A percentile compares a stretch with the other conserved stretches of the same genome.
phyloP scores from a whole-genome alignment of 768 basidiomycete genomes.

The Tylopilus subfusipes region DNA sequence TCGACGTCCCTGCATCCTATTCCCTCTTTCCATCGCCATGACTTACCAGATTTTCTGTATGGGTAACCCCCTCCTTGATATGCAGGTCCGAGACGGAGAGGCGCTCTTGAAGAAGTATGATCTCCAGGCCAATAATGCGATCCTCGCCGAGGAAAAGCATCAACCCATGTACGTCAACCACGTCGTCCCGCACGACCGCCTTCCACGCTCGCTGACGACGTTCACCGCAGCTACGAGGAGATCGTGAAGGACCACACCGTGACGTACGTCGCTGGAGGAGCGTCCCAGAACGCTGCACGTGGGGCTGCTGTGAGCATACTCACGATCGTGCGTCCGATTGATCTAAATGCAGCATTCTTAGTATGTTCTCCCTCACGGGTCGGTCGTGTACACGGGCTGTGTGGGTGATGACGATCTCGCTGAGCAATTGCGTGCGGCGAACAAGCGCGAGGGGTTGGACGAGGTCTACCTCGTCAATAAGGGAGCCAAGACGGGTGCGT shows the following conservation, averaged over 20 bases:
- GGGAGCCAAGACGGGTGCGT: conserved; percentile 90
- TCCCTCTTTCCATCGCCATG: conserved; percentile 34
- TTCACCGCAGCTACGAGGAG: conserved; percentile 74
- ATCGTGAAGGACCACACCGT: conserved; percentile 70
- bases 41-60: conserved; percentile 77
- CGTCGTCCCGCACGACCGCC: not conserved
- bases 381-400: conserved; percentile 91
- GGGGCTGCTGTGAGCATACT: conserved; percentile 78
- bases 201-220: not conserved
- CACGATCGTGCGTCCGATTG: not conserved
- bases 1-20: conserved; percentile 10
- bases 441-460: conserved; percentile 86
- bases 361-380: conserved; percentile 86
- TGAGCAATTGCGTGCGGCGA: conserved; percentile 82
- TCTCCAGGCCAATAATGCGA: conserved; percentile 93
- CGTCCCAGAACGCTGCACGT: conserved; percentile 94
- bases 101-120: conserved; percentile 83
- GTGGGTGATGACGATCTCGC: conserved; percentile 94
- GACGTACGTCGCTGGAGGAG: conserved; percentile 95
- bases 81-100: conserved; percentile 88
- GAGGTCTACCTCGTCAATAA: conserved; percentile 87
- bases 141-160: conserved; percentile 89
- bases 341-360: conserved; percentile 26
- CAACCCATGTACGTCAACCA: conserved; percentile 57
- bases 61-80: conserved; percentile 95